phyloP scores from a whole-genome alignment of 164 flowering plant species.

The Santalum album region DNA sequence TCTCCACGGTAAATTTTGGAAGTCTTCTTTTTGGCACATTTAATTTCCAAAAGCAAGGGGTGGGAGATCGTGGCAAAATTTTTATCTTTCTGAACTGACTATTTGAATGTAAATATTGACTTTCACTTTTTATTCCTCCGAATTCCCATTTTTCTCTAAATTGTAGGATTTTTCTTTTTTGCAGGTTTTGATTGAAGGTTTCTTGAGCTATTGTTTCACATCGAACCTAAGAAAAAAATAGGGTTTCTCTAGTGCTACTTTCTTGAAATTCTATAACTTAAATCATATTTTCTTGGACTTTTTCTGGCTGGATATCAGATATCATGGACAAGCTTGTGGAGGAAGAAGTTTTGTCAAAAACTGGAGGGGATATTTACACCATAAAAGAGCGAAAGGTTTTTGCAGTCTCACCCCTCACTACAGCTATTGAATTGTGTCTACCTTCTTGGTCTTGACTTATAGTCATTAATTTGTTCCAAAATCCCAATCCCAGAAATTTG shows the following conservation, averaged over 20 bases:
- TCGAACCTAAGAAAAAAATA: slow-evolving; percentile 6
- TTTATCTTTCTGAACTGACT: too few species aligned
- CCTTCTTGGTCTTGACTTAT: slow-evolving; percentile 1
- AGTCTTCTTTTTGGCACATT: too few species aligned
- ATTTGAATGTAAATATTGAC: too few species aligned
- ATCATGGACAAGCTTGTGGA: slow-evolving; percentile 65
- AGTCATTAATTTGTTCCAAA: background rate
- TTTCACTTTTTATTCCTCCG: too few species aligned
- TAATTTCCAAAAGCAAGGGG: background rate
- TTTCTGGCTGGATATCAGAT: slow-evolving; percentile 32
- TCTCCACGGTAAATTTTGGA: slow-evolving; percentile 51
- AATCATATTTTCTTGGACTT: background rate
- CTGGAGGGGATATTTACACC: slow-evolving; percentile 48
- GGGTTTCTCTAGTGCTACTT: background rate
- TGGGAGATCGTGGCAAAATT: background rate
- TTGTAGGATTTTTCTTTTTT: slow-evolving; percentile 11
- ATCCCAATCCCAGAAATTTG: slow-evolving; percentile 26
- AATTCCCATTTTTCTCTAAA: too few species aligned
- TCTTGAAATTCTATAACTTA: background rate
- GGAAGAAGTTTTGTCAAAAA: slow-evolving; percentile 46
- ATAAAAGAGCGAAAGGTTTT: slow-evolving; percentile 50
- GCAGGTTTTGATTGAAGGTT: slow-evolving; percentile 89
- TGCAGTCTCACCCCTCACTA: background rate
- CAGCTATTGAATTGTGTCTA: background rate
- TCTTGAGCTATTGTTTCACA: slow-evolving; percentile 4